Base-by-base conservation (phyloP, 208 protist genomes). In the Leishmania braziliensis region DNA sequence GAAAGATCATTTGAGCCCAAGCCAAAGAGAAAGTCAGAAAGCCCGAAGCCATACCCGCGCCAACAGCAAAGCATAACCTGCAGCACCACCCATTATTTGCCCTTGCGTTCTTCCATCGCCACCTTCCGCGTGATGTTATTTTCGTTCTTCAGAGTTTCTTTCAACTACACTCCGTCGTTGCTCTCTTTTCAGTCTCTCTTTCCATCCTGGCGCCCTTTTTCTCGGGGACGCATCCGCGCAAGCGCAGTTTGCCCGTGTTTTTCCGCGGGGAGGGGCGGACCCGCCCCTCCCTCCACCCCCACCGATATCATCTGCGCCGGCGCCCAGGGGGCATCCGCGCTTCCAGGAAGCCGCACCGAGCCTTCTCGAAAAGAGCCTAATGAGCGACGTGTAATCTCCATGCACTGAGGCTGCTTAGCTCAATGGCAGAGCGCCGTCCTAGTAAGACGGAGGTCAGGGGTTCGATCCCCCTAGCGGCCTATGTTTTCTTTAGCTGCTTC, bases 401-500 rank as follows among this genome's bases (percentile, higher is more conserved):
- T 6, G 43, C 0, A 43, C 4, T 46, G 43, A 6, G 91, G 91
- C 93, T 88, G 93, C 93, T 96, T 95, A 96, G 93, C 93, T 95
- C 90, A 96, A 94, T 96, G 93, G 93, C 90, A 96, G 93, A 96
- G 93, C 93, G 91, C 91, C 89, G 91, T 93, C 92, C 92, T 93
- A 95, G 90, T 95, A 93, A 93, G 92, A 93, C 92, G 87, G 89
- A 95, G 90, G 92, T 94, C 92, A 86, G 89, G 92, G 89, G 92
- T 95, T 95, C 92, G 92, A 95, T 95, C 90, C 90, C 89, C 92
- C 90, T 85, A 95, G 92, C 87, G 92, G 92, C 92, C 90, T 93
- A 75, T 10, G 33, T 85, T 92, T 90, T 89, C 87, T 70, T 26
- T 9, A 14, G 5, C 5, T 14, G 12, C 0, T 43, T 46, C 43